Conservation (phyloP, 345 rosid genomes). For the Arabidopsis thaliana region DNA sequence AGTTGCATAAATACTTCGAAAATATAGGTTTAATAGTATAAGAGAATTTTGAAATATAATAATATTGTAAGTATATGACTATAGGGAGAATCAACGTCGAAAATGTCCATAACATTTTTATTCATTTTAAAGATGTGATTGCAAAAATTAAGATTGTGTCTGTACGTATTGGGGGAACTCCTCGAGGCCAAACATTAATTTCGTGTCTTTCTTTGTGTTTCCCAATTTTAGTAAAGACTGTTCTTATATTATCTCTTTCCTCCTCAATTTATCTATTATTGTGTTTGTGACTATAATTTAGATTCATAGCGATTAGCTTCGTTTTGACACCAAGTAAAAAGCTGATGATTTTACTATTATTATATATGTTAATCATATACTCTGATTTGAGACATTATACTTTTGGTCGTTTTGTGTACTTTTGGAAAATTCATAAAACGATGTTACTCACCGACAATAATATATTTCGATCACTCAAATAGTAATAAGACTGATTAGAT, state of each 20-base stretch:
- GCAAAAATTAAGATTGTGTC: constrained; percentile 35
- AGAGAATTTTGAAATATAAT: not conserved
- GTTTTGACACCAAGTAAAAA: not conserved
- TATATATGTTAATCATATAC: not conserved
- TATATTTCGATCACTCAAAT: not conserved
- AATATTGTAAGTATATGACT: not conserved
- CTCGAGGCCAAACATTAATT: constrained; percentile 46
- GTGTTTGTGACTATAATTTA: not conserved
- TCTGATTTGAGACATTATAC: not conserved
- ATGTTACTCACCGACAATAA: constrained; percentile 2
- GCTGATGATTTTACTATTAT: not conserved
- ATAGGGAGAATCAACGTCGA: constrained; percentile 18
- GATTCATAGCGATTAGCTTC: not conserved
- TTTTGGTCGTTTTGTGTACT: not conserved
- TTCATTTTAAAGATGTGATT: constrained; percentile 26
- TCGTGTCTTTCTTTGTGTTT: constrained; percentile 40
- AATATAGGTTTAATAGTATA: not conserved
- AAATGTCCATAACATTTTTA: not conserved
- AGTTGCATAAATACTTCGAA: not conserved
- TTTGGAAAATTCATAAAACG: not conserved
- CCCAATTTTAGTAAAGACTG: constrained; percentile 24
- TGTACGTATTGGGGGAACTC: constrained; percentile 29
- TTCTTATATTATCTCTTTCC: not conserved
- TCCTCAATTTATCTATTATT: not conserved
- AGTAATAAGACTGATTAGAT: not conserved